Percentiles rank a stretch among this genome's conserved stretches.
Conservation (phyloP, 495 filamentous ascomycete species). For the Xylaria palmicola region DNA sequence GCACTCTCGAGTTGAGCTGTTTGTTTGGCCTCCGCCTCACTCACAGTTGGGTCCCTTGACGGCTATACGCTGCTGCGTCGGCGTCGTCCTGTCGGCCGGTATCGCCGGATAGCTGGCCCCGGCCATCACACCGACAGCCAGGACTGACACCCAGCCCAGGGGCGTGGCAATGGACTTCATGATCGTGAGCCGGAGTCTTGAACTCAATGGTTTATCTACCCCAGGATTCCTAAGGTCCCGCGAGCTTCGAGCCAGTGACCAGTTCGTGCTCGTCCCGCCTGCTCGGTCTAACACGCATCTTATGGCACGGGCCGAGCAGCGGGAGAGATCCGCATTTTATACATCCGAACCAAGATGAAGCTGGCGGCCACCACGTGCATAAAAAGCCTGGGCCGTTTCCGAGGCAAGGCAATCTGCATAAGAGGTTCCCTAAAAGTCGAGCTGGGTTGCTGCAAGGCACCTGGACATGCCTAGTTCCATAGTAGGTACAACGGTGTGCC, state of each 20-base stretch:
- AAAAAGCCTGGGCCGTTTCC: neutral
- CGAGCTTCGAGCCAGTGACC: neutral
- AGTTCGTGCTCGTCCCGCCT: neutral
- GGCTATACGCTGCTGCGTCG: conserved; percentile 56
- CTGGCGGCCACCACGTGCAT: neutral
- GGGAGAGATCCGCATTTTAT: neutral
- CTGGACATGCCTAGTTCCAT: neutral
- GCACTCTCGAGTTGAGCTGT: neutral
- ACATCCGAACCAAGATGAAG: neutral
- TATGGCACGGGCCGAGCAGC: neutral
- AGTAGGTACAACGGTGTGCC: neutral
- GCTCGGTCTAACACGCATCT: neutral
- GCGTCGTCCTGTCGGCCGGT: conserved; percentile 56
- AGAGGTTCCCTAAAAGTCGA: neutral
- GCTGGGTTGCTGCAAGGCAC: neutral
- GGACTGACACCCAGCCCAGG: conserved; percentile 38
- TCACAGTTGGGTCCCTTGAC: conserved; percentile 56
- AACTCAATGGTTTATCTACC: neutral
- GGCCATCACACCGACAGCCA: conserved; percentile 42
- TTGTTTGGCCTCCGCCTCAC: conserved; percentile 4
- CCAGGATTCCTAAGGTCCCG: neutral
- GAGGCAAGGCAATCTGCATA: neutral
- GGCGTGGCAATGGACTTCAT: conserved; percentile 10
- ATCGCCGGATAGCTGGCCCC: conserved; percentile 49
- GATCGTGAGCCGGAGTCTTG: neutral